Conservation (phyloP, 768 basidiomycete genomes). For the Cytidiella melzeri region DNA sequence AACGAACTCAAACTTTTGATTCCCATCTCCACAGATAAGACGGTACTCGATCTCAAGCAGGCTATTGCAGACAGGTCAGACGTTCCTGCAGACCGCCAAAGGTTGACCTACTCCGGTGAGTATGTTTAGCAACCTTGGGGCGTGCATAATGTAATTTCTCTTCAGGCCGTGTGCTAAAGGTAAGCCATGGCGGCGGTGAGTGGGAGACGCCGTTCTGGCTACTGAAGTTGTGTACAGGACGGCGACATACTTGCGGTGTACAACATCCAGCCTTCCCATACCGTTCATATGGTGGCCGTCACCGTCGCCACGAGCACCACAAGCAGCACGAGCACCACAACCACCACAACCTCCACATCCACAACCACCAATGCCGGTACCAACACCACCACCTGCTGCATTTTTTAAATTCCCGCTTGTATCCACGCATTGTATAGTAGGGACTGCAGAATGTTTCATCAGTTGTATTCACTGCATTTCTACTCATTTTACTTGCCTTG, state of each 20-base stretch:
- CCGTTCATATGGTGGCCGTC: slow-evolving; percentile 93
- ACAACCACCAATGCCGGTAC: no score
- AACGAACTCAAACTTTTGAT: slow-evolving; percentile 92
- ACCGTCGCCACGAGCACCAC: no score
- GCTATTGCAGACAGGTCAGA: slow-evolving; percentile 82
- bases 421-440: no score
- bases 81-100: slow-evolving; percentile 80
- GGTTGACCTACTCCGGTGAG: slow-evolving; percentile 88
- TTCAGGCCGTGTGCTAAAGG: slow-evolving; percentile 70
- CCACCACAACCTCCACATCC: no score
- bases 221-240: slow-evolving; percentile 40
- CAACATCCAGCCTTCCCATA: slow-evolving; percentile 87
- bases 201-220: slow-evolving; percentile 2
- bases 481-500: no score
- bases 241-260: slow-evolving; percentile 78
- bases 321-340: no score
- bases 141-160: not conserved
- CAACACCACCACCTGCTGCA: no score
- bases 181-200: slow-evolving; percentile 23
- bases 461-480: no score
- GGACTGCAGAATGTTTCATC: no score
- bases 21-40: slow-evolving; percentile 73
- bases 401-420: no score
- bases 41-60: slow-evolving; percentile 86
- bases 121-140: no score